Evolutionary conservation across 1,139 yeast species (phyloP).

Genomic region (Pichia sp.): DNA sequence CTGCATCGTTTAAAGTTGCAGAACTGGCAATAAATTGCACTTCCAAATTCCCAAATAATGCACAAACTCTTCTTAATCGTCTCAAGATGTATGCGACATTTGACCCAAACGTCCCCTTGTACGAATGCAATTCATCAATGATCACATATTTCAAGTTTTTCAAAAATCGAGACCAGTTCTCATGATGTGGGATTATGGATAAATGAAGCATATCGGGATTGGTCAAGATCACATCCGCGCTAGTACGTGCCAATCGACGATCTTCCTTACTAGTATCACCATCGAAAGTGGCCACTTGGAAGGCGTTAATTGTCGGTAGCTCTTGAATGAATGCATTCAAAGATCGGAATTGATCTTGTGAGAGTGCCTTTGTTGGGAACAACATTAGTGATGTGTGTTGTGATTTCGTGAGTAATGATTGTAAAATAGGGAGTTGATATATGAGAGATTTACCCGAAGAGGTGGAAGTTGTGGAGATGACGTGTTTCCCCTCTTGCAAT

Average conservation of each 20-base stretch:
- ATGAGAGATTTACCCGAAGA: conserved; percentile 93
- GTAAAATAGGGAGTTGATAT: conserved; percentile 78
- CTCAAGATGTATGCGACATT: conserved; percentile 85
- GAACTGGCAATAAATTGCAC: conserved; percentile 80
- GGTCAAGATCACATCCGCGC: conserved; percentile 77
- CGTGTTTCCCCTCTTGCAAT: conserved; percentile 44
- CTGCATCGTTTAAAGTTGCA: conserved; percentile 79
- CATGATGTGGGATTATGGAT: conserved; percentile 69
- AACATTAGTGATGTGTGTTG: conserved; percentile 75
- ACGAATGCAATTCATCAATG: conserved; percentile 85
- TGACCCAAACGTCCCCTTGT: conserved; percentile 86
- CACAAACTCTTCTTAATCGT: conserved; percentile 58
- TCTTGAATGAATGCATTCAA: conserved; percentile 50
- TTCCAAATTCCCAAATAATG: conserved; percentile 41
- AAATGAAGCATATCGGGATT: conserved; percentile 94
- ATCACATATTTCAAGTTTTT: conserved; percentile 62
- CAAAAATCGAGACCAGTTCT: conserved; percentile 67
- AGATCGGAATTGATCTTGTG: conserved; percentile 90
- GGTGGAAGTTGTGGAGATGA: conserved; percentile 86
- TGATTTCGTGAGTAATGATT: conserved; percentile 39
- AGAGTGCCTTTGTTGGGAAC: conserved; percentile 94
- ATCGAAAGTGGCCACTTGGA: conserved; percentile 71
- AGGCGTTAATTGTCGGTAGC: conserved; percentile 25
- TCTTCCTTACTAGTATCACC: conserved; percentile 73
- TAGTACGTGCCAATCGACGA: conserved; percentile 46